phyloP scores from a whole-genome alignment of 371 early-diverging fungal genomes.

The Circinella minor region DNA sequence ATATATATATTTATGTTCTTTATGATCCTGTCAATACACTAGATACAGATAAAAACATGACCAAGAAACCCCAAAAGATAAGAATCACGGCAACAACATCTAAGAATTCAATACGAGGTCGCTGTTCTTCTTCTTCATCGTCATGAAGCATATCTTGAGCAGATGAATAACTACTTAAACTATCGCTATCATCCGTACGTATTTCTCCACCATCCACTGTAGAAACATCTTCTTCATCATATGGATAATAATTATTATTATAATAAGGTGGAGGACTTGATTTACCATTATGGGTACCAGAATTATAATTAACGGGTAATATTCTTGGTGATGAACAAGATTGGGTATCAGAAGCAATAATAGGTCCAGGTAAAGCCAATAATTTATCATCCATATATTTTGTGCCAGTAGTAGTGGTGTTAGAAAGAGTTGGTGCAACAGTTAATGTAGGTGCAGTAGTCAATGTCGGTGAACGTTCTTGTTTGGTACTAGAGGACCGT shows the following conservation, averaged over 20 bases:
- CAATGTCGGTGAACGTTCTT: conserved; percentile 6
- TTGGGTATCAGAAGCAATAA: conserved; percentile 13
- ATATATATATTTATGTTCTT: not conserved
- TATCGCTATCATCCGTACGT: conserved; percentile 12
- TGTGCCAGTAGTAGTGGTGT: not conserved
- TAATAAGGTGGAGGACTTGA: conserved; percentile 4
- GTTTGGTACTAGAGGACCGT: not conserved
- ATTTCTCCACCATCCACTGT: conserved; percentile 25
- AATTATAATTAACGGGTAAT: conserved; percentile 8
- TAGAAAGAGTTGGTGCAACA: conserved; percentile 14
- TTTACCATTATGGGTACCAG: not conserved
- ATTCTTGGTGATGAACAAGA: conserved; percentile 21
- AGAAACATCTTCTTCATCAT: conserved; percentile 24
- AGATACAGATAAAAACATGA: conserved; percentile 38
- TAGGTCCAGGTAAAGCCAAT: not conserved
- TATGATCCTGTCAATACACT: conserved; percentile 21
- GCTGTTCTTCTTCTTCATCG: not conserved
- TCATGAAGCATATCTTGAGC: not conserved
- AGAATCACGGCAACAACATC: conserved; percentile 37
- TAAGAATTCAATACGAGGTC: conserved; percentile 21
- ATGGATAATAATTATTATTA: conserved; percentile 6
- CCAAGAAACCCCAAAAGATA: conserved; percentile 40
- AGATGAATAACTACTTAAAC: not conserved
- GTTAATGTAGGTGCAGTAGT: conserved; percentile 25
- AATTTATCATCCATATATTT: conserved; percentile 15